Evolutionary conservation across 345 rosid species (phyloP), one percentile per base, ranked within the genome.

Genomic region (Mallotus nudiflorus): DNA sequence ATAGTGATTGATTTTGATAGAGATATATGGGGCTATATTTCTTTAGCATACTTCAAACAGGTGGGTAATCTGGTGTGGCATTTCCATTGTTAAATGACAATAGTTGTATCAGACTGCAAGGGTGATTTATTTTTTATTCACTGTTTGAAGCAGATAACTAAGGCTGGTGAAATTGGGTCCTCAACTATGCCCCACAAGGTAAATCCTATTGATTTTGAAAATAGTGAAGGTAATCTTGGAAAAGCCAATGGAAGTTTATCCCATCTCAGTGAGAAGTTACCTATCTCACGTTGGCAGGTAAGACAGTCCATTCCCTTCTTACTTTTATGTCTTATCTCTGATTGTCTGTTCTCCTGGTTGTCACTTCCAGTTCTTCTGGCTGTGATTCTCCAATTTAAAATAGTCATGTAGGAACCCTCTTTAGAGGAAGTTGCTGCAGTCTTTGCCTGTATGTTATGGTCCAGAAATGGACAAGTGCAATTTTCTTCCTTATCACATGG

Each of bases 161-260:
- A 87, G 81, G 91, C 88, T 1, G 98, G 99, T 55, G 97, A 89
- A 77, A 87, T 95, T 49, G 97, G 98, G 31, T 95, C 98, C 19
- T 92, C 98, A 28, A 92, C 96, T 14, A 90, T 92, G 97, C 97
- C 99, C 57, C 99, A 95, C 82, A 92, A 92, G 85, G 97, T 92
- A 67, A 95, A 95, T 79, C 97, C 99, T 65, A 92, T 90, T 25
- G 92, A 89, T 81, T 92, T 92, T 79, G 99, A 95, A 77, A 95
- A 95, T 71, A 95, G 98, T 19, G 98, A 90, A 80, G 99, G 98
- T 54, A 96, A 92, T 78, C 96, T 92, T 37, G 96, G 99, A 24
- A 88, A 82, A 80, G 99, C 98, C 56, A 96, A 90, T 75, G 96
- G 83, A 75, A 87, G 80, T 67, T 82, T 96, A 37, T 73, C 83